Evolutionary conservation across 2,329 filamentous ascomycete species (phyloP), one percentile per base, ranked within the genome.

Genomic region (Thielaviopsis euricoi): DNA sequence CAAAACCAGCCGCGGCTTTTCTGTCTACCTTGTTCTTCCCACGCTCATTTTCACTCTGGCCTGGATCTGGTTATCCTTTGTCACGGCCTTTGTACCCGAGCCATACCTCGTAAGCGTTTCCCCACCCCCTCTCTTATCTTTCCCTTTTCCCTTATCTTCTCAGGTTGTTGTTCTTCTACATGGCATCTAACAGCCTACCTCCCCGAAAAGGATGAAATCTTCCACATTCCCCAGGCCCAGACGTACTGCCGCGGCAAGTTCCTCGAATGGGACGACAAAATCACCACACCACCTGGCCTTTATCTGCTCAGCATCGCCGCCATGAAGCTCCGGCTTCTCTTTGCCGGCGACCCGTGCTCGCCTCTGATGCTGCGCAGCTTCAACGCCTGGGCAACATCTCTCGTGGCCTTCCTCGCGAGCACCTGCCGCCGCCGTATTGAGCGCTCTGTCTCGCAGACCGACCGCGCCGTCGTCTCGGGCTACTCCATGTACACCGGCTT

Each of bases 271-370:
- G 90, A 98, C 70, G 85, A 91, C 60, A 98, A 97, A 69, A 93
- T 98, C 67, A 98, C 93, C 0, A 98, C 93, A 1, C 93, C 93
- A 0, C 91, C 93, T 0, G 93, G 90, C 37, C 73, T 98, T 73
- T 89, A 75, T 68, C 75, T 65, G 21, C 21, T 56, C 19, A 76
- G 76, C 0, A 62, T 62, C 19, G 22, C 53, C 21, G 55, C 60
- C 19, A 56, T 55, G 12, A 53, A 51, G 21, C 15, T 57, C 2
- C 17, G 49, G n/a, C 17, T 58, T 25, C 48, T 61, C 13, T 51
- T 26, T 15, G 51, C 55, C 1, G 33, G 26, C 25, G 65, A 12
- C 1, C 55, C 61, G 22, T 77, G 75, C 61, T 69, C 68, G 2
- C 65, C 71, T 9, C 69, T 69, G 19, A 70, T 68, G 52, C 72